Conservation (phyloP, 352 stramenopile genomes). For the Globisporangium paroecandrum region DNA sequence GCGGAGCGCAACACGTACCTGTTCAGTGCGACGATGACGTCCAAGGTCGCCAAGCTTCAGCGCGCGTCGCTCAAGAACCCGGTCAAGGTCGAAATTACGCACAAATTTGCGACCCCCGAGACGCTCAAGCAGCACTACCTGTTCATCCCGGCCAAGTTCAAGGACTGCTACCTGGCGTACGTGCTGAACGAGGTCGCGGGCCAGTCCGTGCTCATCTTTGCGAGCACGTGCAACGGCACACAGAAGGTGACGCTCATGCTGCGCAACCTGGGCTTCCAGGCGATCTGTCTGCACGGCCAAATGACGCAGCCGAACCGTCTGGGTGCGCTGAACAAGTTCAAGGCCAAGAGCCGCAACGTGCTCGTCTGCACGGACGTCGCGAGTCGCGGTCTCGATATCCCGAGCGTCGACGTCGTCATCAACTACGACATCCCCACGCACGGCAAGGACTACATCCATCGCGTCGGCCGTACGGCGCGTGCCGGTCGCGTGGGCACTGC, state of each 20-base stretch:
- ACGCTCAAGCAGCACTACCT: conserved; percentile 98
- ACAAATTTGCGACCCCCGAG: conserved; percentile 97
- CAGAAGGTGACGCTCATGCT: conserved; percentile 96
- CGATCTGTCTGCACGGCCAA: conserved; percentile 98
- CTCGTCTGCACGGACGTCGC: conserved; percentile 89
- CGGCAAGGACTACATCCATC: conserved; percentile 99
- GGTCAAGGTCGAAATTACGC: conserved; percentile 96
- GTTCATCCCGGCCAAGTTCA: conserved; percentile 99
- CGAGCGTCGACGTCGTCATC: conserved; percentile 96
- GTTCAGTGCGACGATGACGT: conserved; percentile 99
- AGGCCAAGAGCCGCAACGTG: conserved; percentile 87
- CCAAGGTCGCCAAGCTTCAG: conserved; percentile 98
- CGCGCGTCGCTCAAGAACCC: conserved; percentile 95
- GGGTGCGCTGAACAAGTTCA: conserved; percentile 98
- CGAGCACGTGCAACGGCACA: conserved; percentile 97
- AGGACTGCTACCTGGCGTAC: conserved; percentile 99
- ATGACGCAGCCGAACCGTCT: conserved; percentile 98
- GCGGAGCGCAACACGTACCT: conserved; percentile 94
- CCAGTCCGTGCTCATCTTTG: conserved; percentile 98
- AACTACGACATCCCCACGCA: conserved; percentile 99
- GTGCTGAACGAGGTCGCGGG: conserved; percentile 97
- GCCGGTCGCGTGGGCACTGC: conserved; percentile 93
- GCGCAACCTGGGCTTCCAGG: conserved; percentile 97
- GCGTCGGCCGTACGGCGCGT: conserved; percentile 96
- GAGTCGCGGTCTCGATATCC: conserved; percentile 94